Base-by-base conservation (phyloP, 768 basidiomycete species). In the Mycena olivaceomarginata region DNA sequence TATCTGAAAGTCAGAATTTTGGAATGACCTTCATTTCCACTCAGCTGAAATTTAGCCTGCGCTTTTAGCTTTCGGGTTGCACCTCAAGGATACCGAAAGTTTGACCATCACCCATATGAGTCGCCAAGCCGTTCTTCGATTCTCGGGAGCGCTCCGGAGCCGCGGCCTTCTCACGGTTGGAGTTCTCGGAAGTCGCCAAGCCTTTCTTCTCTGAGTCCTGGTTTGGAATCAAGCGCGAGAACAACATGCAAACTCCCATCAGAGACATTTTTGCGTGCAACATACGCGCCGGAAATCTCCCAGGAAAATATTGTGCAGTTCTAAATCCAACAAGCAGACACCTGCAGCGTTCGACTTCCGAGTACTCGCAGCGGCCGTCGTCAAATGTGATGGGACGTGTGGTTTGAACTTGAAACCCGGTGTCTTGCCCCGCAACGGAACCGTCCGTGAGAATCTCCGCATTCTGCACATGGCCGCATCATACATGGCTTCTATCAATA, bases 141-240 rank as follows among this genome's bases (percentile, higher is more conserved):
- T n/a, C 62, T 40, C 40, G 62, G 31, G 60, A 37, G 37, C 31
- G 56, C 53, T 56, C 22, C 4, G 53, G 25, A 62, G 59, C 60
- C 60, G 60, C 60, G 60, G 60, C 37, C 9, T 62, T 62, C 60
- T 39, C 60, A 40, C 60, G 60, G 60, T 62, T 62, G 37, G 40
- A 62, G 39, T 62, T 62, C 60, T 40, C 37, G 8, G 48, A 15
- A 15, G 25, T 25, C 25, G 25, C 25, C 25, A 51, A 51, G 48
- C n/a, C 56, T n/a, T 57, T 57, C 22, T 57, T 20, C 53, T 31
- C 25, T 25, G 25, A 25, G 25, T 31, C 31, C 31, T 25, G 43
- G 43, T 45, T 10, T 45, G 43, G 53, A 56, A 56, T 20, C 3
- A 62, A 40, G 60, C 16, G 20, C 18, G 37, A 39, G 37, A 62